A percentile compares a stretch with the other conserved stretches of the same genome.
Conservation (phyloP, 2,329 filamentous ascomycete genomes). For the Colletotrichum sp. region DNA sequence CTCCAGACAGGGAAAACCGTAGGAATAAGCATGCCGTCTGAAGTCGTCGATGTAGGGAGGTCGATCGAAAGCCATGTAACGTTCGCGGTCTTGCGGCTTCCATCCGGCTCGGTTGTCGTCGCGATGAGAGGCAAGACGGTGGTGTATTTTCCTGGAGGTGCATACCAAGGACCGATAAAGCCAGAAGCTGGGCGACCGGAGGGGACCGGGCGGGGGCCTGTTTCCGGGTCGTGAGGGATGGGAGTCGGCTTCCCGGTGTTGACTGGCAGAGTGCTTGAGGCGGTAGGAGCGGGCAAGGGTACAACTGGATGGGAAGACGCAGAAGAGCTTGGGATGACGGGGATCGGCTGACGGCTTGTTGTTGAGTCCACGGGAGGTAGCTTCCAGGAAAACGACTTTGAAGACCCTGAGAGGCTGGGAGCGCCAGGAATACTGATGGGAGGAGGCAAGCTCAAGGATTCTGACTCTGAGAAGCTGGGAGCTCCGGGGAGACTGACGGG, state of each 20-base stretch:
- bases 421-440: too few species aligned
- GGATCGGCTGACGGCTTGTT: neutral
- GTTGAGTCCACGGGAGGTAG: neutral
- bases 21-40: neutral
- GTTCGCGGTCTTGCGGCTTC: neutral
- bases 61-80: conserved; percentile 17
- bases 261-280: neutral
- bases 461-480: neutral
- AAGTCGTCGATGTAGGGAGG: neutral
- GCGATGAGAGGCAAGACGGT: conserved; percentile 1
- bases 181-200: neutral
- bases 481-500: neutral
- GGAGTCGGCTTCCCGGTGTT: neutral
- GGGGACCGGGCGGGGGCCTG: neutral
- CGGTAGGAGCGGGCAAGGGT: neutral
- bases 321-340: neutral
- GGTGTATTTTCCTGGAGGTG: neutral
- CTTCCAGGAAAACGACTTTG: neutral
- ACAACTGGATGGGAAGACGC: neutral
- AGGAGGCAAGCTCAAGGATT: too few species aligned
- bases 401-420: neutral
- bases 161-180: neutral
- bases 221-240: neutral
- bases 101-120: neutral
- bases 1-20: conserved; percentile 1